Evolutionary conservation across 768 basidiomycete genomes (phyloP), one percentile per base, ranked within the genome.

Genomic region (Guyanaporus albipodus): DNA sequence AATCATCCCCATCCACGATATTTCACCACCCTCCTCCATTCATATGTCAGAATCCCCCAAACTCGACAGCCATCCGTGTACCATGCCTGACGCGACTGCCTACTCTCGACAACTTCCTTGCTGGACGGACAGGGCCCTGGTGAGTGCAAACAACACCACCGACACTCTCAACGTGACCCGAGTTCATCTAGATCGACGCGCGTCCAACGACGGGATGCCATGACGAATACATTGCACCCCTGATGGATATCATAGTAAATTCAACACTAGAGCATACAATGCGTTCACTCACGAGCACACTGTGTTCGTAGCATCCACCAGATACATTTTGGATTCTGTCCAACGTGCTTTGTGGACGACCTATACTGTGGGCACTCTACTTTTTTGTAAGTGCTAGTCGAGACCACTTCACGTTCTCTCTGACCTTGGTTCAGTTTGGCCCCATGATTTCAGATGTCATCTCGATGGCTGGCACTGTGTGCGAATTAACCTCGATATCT

Each of bases 401-500:
- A 14, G 17, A 24, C 2, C 17, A 12, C 2, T 6, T 26, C 26
- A 32, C 3, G 11, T 11, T 0, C 10, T 12, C 5, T 38, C 46
- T 54, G 31, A 60, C 6, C 17, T 3, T 1, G 9, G 18, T 6
- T 4, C n/a, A 61, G 60, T 63, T 61, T 44, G 37, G 36, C 19
- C 60, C 60, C 1, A 34, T 61, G 19, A 32, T 61, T 32, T 53
- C 52, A 8, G 60, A 61, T n/a, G 52, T 61, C 14, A 17, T 61
- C 2, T 57, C 60, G 3, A 54, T 61, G 38, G 23, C 18, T 6
- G 44, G 24, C 9, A 50, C 52, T 8, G 37, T 43, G 41, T 50
- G 38, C 17, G 52, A 57, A 22, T 50, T 60, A 14, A 48, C 50
- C 7, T 50, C 27, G 9, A 39, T 57, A 37, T 50, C 46, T 15